Base-by-base conservation (phyloP, 306 rosid genomes). In the Betula pendula region DNA sequence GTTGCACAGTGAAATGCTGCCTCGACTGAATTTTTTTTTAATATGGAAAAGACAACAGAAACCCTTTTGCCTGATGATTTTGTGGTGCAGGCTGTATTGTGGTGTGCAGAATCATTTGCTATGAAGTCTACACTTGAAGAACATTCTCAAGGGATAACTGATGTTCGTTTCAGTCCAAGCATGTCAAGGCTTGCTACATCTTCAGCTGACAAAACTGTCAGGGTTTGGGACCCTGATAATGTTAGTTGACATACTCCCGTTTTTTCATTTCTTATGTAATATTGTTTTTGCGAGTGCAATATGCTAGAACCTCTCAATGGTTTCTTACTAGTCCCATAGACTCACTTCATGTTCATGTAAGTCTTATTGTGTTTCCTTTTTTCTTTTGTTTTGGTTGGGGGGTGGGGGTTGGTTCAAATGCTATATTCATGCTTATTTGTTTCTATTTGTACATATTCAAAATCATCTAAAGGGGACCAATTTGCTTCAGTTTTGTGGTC, bases 161-260 rank as follows among this genome's bases (percentile, higher is more conserved):
- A 92, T 75, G 82, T 89, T 71, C 85, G 92, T 71, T 90, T 94
- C 85, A 86, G 92, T 81, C 90, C 93, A 81, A 89, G 84, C 78
- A 72, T 75, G 74, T 78, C 77, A 50, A 85, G 81, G 74, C 70
- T 92, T 70, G 97, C 97, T 74, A 94, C 98, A 71, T 92, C 97
- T 59, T 94, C 98, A 42, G 90, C 92, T 45, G 96, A 94, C 83
- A 86, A 77, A 84, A 89, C 96, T 76, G 94, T 94, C 80, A 84
- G 86, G 85, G 87, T 92, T 80, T 94, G 97, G 97, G 93, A 89
- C 77, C 81, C 72, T 80, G 96, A 90, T 74, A 86, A 89, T 77
- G 98, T 94, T 56, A 84, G 98, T 85, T 29, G 17, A 40, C 49
- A 43, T 63, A 25, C 20, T 20, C 19, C 31, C 52, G 38, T 56